Conservation (phyloP, 805 yeast genomes). For the Candida quercuum region DNA sequence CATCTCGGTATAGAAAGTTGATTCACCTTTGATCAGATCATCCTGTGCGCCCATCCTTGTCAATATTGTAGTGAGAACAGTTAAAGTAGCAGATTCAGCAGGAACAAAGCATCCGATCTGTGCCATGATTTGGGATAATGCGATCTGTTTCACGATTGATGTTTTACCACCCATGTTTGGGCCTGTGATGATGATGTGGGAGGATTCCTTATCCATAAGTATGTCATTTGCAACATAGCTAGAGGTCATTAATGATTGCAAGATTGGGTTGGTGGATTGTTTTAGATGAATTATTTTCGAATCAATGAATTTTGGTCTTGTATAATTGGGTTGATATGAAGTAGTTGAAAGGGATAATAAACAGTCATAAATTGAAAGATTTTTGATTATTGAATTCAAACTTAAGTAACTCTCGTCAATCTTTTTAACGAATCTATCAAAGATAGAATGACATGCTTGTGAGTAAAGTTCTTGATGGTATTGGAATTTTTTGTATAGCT, state of each 20-base stretch:
- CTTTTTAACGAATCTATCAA: conserved; percentile 40
- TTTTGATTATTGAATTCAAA: conserved; percentile 44
- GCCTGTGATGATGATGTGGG: conserved; percentile 84
- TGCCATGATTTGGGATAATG: conserved; percentile 77
- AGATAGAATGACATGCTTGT: conserved; percentile 27
- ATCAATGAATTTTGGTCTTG: conserved; percentile 58
- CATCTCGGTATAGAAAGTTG: conserved; percentile 96
- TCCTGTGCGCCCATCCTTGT: conserved; percentile 99
- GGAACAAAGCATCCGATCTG: conserved; percentile 91
- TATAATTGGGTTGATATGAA: conserved; percentile 58
- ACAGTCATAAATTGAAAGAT: conserved; percentile 65
- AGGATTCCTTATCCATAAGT: conserved; percentile 47
- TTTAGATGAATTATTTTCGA: conserved; percentile 42
- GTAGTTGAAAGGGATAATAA: conserved; percentile 64
- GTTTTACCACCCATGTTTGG: conserved; percentile 98
- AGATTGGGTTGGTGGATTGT: conserved; percentile 83
- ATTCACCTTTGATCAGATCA: conserved; percentile 91
- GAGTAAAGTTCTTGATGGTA: conserved; percentile 50
- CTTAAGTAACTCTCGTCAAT: conserved; percentile 39
- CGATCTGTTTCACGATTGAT: conserved; percentile 84
- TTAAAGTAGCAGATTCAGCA: conserved; percentile 66
- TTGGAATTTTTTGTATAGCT: conserved; percentile 48
- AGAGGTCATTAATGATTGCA: conserved; percentile 46
- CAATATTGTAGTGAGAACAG: conserved; percentile 81
- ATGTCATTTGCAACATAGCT: conserved; percentile 75